Percentiles rank a stretch among this genome's conserved stretches.
These are phyloP conservation scores for Dicorynia guianensis DNA, from an alignment of 306 rosid species.

Conservation along the genomic window DNA sequence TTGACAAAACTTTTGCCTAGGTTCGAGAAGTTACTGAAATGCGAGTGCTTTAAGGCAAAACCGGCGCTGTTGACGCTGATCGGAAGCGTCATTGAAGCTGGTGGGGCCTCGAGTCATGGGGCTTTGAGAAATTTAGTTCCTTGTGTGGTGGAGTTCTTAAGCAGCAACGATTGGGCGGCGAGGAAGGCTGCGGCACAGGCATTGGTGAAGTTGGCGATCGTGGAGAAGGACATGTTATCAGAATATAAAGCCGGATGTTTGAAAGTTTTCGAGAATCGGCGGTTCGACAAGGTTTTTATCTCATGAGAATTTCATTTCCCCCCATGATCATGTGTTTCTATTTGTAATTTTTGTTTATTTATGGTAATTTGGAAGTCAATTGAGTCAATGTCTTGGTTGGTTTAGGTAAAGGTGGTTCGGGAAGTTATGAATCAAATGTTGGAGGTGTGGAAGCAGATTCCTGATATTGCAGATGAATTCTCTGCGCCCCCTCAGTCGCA, in stretches of 20 bases:
- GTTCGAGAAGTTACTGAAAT: constrained; percentile 70
- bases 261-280: constrained; percentile 65
- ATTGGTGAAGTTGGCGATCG: constrained; percentile 61
- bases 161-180: constrained; percentile 75
- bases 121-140: constrained; percentile 62
- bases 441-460: constrained; percentile 82
- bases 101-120: constrained; percentile 63
- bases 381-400: neutral
- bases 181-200: constrained; percentile 83
- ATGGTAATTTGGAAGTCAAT: constrained; percentile 14
- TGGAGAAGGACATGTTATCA: constrained; percentile 57
- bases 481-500: constrained; percentile 66
- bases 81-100: constrained; percentile 62
- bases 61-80: constrained; percentile 69
- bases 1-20: constrained; percentile 70
- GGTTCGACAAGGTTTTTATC: constrained; percentile 68
- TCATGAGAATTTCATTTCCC: neutral
- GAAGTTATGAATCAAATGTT: constrained; percentile 76
- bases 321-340: neutral
- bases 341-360: neutral
- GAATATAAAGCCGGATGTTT: constrained; percentile 67
- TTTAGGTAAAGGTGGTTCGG: constrained; percentile 77
- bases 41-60: constrained; percentile 73
- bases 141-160: constrained; percentile 57
- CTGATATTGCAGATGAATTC: constrained; percentile 66